Conservation (phyloP, 2,329 filamentous ascomycete species). For the Beauveria brongniartii region DNA sequence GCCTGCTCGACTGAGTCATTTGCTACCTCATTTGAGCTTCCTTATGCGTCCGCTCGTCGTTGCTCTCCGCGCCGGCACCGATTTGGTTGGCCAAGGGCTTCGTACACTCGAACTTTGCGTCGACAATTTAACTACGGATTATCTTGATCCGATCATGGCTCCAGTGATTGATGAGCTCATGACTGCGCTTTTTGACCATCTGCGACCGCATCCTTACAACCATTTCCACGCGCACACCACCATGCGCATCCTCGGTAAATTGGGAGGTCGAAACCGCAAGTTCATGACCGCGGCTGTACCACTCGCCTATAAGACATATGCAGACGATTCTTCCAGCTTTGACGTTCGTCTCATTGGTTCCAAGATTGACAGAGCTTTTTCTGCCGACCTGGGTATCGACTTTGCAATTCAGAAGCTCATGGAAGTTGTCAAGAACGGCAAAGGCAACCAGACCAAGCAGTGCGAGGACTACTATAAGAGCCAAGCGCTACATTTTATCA, state of each 20-base stretch:
- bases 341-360: constrained; percentile 86
- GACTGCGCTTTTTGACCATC: constrained; percentile 93
- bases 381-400: constrained; percentile 77
- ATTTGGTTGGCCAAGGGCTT: constrained; percentile 89
- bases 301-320: constrained; percentile 74
- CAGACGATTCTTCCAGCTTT: constrained; percentile 81
- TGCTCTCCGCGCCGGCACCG: constrained; percentile 80
- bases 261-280: constrained; percentile 90
- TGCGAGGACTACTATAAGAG: constrained; percentile 82
- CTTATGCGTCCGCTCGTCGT: constrained; percentile 98
- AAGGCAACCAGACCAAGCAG: constrained; percentile 48
- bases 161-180: constrained; percentile 98
- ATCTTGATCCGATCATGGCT: constrained; percentile 97
- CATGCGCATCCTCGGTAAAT: constrained; percentile 92
- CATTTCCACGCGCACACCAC: constrained; percentile 98
- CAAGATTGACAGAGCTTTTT: constrained; percentile 81
- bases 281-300: constrained; percentile 85
- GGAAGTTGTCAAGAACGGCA: constrained; percentile 62
- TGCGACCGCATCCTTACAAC: constrained; percentile 88
- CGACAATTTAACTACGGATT: constrained; percentile 95
- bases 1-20: constrained; percentile 84
- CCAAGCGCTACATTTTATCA: constrained; percentile 82
- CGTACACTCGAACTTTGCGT: constrained; percentile 93
- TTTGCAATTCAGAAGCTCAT: constrained; percentile 80
- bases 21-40: constrained; percentile 90